Evolutionary conservation across 768 basidiomycete species (phyloP), one percentile per base, ranked within the genome.

Genomic region (Lactarius quietus): DNA sequence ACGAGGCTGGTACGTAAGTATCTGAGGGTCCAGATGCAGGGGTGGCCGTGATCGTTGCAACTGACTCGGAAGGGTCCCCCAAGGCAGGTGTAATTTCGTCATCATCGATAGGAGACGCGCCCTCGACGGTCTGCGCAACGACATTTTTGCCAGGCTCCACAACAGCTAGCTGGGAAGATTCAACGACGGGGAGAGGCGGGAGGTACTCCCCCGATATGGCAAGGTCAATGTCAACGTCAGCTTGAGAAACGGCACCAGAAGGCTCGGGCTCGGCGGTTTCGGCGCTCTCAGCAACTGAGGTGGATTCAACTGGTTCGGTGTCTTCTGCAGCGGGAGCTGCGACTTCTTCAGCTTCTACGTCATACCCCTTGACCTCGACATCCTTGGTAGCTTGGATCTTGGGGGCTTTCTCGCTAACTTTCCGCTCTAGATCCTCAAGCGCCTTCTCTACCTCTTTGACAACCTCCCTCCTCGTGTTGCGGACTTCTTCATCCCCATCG

Each of bases 401-500:
- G 52, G 26, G 38, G 18, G 38, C 48, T 29, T 39, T 15, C 23
- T 58, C 41, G 33, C n/a, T 54, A 51, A 66, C 51, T 41, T 15
- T 62, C 28, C 39, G 57, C 14, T 88, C 87, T 20, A 90, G 68
- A 39, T 77, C 74, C 63, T 76, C 79, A 26, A 86, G 80, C 74
- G 88, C 90, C 55, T 70, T 69, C 76, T 91, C 90, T 14, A 92
- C 83, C 53, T 71, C 72, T 68, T 78, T 77, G 48, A 88, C 89
- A 1, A 88, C 76, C 3, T 75, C 74, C 69, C 85, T 79, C 58
- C 91, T 75, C 66, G 71, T 74, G 33, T 77, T 75, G 58, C 90
- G 76, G 9, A 93, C 81, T 1, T 73, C 75, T 67, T 74, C 74
- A 58, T 84, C 79, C 0, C 89, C 89, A 67, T 80, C 81, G 69